These are phyloP conservation scores for Paratinospora sagittata DNA, from an alignment of 164 flowering plant species.

Conservation along the genomic window DNA sequence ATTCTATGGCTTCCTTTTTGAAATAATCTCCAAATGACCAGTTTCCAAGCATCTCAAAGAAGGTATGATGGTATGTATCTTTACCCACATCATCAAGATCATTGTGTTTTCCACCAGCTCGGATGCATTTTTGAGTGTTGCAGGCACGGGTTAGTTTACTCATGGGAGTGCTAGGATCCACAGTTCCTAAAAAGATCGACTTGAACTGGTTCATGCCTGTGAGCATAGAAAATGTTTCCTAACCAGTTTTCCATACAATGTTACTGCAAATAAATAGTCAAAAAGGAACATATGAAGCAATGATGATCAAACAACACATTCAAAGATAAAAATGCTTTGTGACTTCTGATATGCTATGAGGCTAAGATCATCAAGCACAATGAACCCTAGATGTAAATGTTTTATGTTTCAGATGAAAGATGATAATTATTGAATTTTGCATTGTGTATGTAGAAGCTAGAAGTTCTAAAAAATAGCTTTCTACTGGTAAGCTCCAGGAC, in stretches of 20 bases:
- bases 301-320: not conserved
- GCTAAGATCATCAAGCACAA: not conserved
- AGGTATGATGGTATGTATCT: conserved; percentile 97
- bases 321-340: not conserved
- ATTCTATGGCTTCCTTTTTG: conserved; percentile 78
- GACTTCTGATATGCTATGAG: not conserved
- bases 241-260: not conserved
- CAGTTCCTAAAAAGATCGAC: conserved; percentile 84
- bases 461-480: too few relatives aligned
- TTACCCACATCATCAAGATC: conserved; percentile 98
- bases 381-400: not conserved
- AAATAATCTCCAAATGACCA: conserved; percentile 99
- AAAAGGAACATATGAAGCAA: not conserved
- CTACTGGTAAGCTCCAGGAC: too few relatives aligned
- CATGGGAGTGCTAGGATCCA: conserved; percentile 67
- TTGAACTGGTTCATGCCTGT: conserved; percentile 99
- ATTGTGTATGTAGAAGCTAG: too few relatives aligned
- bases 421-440: too few relatives aligned
- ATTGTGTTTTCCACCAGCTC: conserved; percentile 97
- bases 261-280: not conserved
- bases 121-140: conserved; percentile 95
- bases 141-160: conserved; percentile 85
- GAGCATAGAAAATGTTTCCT: conserved; percentile 3
- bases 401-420: too few relatives aligned
- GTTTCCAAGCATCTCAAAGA: conserved; percentile 98